These are phyloP conservation scores for Phytophthora multivora DNA, from an alignment of 352 stramenopile genomes.

Conservation along the genomic window DNA sequence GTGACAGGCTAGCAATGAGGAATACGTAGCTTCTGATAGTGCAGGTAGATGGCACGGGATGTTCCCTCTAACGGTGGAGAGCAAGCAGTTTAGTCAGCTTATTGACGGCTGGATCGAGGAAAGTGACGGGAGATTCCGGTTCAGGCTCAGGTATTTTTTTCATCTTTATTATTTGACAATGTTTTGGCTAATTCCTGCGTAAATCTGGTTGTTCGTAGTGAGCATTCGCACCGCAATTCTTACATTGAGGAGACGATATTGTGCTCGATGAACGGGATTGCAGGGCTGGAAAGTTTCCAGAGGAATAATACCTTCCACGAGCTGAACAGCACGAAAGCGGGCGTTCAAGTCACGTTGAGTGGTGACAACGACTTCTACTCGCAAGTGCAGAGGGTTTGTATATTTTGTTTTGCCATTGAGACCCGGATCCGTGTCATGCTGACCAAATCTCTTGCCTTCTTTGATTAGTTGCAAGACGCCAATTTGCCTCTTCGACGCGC, in stretches of 20 bases:
- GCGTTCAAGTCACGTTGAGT: slow-evolving; percentile 82
- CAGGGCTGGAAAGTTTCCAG: slow-evolving; percentile 36
- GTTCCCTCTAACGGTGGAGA: slow-evolving; percentile 72
- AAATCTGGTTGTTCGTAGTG: slow-evolving; percentile 16
- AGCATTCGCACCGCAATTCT: slow-evolving; percentile 65
- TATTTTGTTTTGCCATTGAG: neutral
- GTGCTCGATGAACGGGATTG: slow-evolving; percentile 64
- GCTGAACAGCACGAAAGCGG: slow-evolving; percentile 18
- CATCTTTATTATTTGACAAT: too few relatives aligned
- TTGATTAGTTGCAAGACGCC: slow-evolving; percentile 66
- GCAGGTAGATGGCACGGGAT: slow-evolving; percentile 18
- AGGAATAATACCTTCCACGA: slow-evolving; percentile 29
- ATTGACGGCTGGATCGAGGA: slow-evolving; percentile 45
- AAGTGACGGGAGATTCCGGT: slow-evolving; percentile 27
- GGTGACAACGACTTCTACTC: slow-evolving; percentile 99
- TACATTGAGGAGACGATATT: slow-evolving; percentile 94
- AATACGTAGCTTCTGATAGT: neutral
- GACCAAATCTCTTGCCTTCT: neutral
- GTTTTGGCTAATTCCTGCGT: too few relatives aligned
- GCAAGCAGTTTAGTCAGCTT: slow-evolving; percentile 89
- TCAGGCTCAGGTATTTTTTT: slow-evolving; percentile 37
- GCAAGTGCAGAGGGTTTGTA: slow-evolving; percentile 67
- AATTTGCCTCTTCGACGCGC: slow-evolving; percentile 58
- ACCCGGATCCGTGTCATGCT: slow-evolving; percentile 14
- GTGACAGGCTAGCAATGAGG: slow-evolving; percentile 1